A percentile compares a stretch with the other conserved stretches of the same genome.
Evolutionary conservation across 495 filamentous ascomycete species (phyloP).

Genomic region (Eremomyces bilateralis): DNA sequence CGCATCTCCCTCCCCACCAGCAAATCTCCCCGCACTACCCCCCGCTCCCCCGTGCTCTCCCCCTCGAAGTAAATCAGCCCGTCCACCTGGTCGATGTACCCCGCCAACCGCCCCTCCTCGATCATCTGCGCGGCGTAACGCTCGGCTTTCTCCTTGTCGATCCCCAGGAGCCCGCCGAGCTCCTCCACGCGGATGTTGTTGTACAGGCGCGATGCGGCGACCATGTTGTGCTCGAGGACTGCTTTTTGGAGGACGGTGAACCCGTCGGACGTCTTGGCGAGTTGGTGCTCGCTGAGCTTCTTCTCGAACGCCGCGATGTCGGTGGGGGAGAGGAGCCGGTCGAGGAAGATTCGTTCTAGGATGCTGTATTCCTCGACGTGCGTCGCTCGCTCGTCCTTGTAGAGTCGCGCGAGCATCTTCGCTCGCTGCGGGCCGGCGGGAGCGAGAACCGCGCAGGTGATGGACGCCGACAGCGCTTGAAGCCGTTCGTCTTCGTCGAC

Average conservation of each 20-base stretch:
- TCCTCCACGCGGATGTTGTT: conserved; percentile 67
- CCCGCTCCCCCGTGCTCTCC: conserved; percentile 42
- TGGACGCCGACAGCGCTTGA: conserved; percentile 68
- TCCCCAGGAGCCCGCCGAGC: conserved; percentile 52
- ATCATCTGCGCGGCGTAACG: conserved; percentile 87
- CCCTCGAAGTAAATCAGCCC: conserved; percentile 67
- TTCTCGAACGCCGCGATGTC: conserved; percentile 75
- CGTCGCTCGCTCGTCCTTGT: conserved; percentile 76
- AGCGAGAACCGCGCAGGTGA: conserved; percentile 82
- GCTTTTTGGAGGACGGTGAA: conserved; percentile 86
- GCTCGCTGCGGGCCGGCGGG: conserved; percentile 76
- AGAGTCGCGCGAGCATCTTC: conserved; percentile 54
- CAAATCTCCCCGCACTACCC: conserved; percentile 31
- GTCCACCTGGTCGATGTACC: conserved; percentile 88
- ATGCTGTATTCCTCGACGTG: conserved; percentile 66
- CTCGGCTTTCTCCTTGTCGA: conserved; percentile 68
- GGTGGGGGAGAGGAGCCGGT: conserved; percentile 53
- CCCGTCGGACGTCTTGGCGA: conserved; percentile 72
- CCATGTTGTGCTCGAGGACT: conserved; percentile 86
- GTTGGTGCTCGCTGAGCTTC: conserved; percentile 64
- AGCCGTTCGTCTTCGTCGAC: conserved; percentile 72
- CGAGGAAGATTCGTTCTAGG: conserved; percentile 93
- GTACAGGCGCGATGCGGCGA: conserved; percentile 69
- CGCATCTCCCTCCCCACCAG: conserved; percentile 46
- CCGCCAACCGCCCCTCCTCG: conserved; percentile 68